Percentiles rank a stretch among this genome's conserved stretches.
Conservation (phyloP, 2,329 filamentous ascomycete species). For the Incumbomyces lentus region DNA sequence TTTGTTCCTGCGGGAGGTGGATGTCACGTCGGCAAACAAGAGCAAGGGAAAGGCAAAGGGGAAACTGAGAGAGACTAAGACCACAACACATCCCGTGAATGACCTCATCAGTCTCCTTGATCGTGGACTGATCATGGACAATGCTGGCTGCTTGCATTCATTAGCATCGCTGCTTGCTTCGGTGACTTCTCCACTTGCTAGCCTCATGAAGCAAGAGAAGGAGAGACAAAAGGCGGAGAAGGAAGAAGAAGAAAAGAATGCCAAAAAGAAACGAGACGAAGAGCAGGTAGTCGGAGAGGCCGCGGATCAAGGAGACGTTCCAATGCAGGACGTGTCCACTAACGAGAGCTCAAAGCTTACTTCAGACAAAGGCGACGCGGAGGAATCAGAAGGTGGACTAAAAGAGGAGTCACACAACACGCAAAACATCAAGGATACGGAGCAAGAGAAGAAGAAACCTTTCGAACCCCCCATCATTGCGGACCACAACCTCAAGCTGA, state of each 20-base stretch:
- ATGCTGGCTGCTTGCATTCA: constrained; percentile 90
- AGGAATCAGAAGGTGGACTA: constrained; percentile 26
- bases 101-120: constrained; percentile 79
- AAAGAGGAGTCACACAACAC: constrained; percentile 12
- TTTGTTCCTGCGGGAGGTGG: constrained; percentile 91
- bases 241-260: constrained; percentile 23
- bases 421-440: constrained; percentile 24
- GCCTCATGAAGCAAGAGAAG: constrained; percentile 71
- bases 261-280: constrained; percentile 16
- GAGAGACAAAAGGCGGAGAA: constrained; percentile 46
- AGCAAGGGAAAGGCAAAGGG: constrained; percentile 65
- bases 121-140: constrained; percentile 92
- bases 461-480: constrained; percentile 77
- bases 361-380: constrained; percentile 14
- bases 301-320: constrained; percentile 25
- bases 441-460: constrained; percentile 47
- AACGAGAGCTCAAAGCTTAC: constrained; percentile 10
- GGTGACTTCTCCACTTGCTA: constrained; percentile 76
- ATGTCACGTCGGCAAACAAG: constrained; percentile 68
- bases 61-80: constrained; percentile 75
- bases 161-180: constrained; percentile 77
- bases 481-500: constrained; percentile 76
- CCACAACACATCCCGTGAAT: constrained; percentile 83
- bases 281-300: constrained; percentile 26
- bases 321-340: constrained; percentile 18